These are phyloP conservation scores for Olyra latifolia DNA, from an alignment of 176 grass and related monocot species.

Conservation along the genomic window DNA sequence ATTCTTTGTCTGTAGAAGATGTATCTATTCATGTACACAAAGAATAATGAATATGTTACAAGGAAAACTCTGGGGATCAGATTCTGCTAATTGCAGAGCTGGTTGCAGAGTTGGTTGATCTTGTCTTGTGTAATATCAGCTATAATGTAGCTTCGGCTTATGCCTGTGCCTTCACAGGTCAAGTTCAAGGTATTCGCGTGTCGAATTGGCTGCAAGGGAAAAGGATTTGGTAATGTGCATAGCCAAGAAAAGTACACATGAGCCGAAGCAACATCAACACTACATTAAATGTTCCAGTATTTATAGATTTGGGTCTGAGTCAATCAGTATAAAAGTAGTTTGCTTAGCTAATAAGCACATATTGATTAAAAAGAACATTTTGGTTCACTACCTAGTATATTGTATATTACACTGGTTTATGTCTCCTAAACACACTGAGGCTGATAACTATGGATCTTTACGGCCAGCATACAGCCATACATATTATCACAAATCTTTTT, in stretches of 20 bases:
- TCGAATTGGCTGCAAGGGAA: conserved; percentile 38
- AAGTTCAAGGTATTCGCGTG: conserved; percentile 40
- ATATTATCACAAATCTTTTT: no score
- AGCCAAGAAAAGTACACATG: not conserved
- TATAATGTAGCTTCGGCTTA: conserved; percentile 44
- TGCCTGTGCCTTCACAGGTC: conserved; percentile 39
- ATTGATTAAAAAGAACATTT: not conserved
- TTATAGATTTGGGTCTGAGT: not conserved
- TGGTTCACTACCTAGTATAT: not conserved
- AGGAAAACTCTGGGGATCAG: conserved; percentile 23
- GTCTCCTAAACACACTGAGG: not conserved
- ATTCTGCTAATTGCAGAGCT: conserved; percentile 55
- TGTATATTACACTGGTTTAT: not conserved
- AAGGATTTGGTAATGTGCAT: not conserved
- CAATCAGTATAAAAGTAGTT: not conserved
- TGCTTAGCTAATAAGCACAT: not conserved
- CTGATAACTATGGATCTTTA: not conserved
- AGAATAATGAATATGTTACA: conserved; percentile 25
- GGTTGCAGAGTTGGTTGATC: conserved; percentile 56
- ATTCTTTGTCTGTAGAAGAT: not conserved
- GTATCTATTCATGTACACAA: conserved; percentile 34
- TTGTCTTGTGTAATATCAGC: conserved; percentile 35
- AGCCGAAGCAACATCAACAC: not conserved
- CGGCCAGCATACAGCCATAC: not conserved
- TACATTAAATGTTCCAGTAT: not conserved